Evolutionary conservation across 768 basidiomycete genomes (phyloP), one percentile per base, ranked within the genome.

Genomic region (Boletus reticulatus): DNA sequence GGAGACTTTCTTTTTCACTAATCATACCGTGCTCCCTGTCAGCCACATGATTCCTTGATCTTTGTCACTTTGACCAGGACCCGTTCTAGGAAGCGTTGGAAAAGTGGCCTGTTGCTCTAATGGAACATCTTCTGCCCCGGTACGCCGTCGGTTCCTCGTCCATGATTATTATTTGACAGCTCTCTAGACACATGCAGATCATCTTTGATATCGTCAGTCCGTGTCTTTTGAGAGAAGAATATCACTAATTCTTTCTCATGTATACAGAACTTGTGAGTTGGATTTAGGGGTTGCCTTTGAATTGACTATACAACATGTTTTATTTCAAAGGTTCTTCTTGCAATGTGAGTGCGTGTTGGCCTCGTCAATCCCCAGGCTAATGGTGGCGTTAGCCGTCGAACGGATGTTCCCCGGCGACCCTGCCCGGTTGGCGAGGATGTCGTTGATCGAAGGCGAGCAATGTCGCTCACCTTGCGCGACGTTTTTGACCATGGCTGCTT

Each of bases 1-100:
- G 50, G 88, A 88, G 67, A 93, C 91, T 3, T 95, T 97, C 77
- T 94, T 91, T 73, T 98, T 94, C 76, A 98, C 94, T 11, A 97
- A 96, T 70, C 94, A 94, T 72, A 94, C 92, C 9, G 94, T 98
- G 31, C 78, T 97, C 31, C 91, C 93, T 22, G 92, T 88, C 39
- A 63, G 84, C 80, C 47, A 38, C 44, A 14, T 19, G 5, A 4
- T 38, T 38, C 22, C 38, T 58, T 11, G n/a, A 20, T 38, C n/a
- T n/a, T 52, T 13, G 2, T 29, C 17, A 3, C 36, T 34, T 39
- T 60, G 24, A 45, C 24, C 34, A 39, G 38, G 12, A 39, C 20
- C 31, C 32, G 29, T 34, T 42, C 59, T 51, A 88, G 87, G 89
- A 91, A 78, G 89, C 89, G 1, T 72, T 91, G 22, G 89, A 92